Evolutionary conservation across 768 basidiomycete species (phyloP), one percentile per base, ranked within the genome.

Genomic region (Collybia nuda): DNA sequence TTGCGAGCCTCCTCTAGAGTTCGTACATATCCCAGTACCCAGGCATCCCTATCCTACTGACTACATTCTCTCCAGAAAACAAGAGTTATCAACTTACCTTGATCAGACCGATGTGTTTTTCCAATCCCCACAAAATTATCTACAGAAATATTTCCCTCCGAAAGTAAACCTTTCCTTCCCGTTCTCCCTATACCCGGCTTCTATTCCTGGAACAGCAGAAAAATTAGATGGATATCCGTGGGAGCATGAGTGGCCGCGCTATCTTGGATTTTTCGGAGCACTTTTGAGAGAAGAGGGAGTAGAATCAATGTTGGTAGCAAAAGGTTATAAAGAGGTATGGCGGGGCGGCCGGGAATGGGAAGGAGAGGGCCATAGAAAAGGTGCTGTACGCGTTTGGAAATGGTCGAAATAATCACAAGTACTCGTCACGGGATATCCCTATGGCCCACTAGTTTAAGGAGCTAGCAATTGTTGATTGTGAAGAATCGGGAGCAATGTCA

Each of bases 1-100:
- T 5, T 99, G 97, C 61, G 96, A 98, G 62, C 97, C 97, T 1
- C 96, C 96, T 0, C 66, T 96, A 1, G 67, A 78, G 93, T 96
- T 69, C 58, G 88, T 75, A 1, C 5, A 21, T 47, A 23, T 32
- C 39, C 40, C 7, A 39, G 46, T 36, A 26, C 15, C 35, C 21
- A 15, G 43, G 37, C 44, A 29, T 19, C 21, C n/a, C 49, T 26
- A 37, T 45, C 37, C 26, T 19, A 44, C 47, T 52, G 56, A 53
- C 56, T 44, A 22, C 18, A 40, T 50, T 28, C 22, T 35, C 51
- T 43, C 6, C 56, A 84, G 81, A 40, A 74, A 76, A 9, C 78
- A 82, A 61, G 67, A 84, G 50, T 64, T 79, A 0, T 51, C 71
- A 8, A 69, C 68, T 6, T 95, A 96, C 66, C 75, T 67, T 36